Evolutionary conservation across 371 early-diverging fungal genomes (phyloP).

Genomic region (Syncephalastrum monosporum): DNA sequence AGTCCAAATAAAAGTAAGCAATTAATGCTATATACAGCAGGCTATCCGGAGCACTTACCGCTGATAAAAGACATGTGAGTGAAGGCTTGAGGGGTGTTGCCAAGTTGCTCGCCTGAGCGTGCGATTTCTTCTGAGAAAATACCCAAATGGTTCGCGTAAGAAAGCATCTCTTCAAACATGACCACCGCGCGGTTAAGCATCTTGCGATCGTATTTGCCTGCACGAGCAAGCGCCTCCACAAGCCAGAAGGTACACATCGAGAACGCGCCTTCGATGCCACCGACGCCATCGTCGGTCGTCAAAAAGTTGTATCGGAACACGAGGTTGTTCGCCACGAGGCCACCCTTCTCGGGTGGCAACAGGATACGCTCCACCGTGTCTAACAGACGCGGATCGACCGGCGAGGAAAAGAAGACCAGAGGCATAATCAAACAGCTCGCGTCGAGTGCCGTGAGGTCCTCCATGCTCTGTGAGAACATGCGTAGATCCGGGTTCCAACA

Average conservation of each 20-base stretch:
- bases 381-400: constrained; percentile 76
- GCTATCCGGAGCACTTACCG: constrained; percentile 32
- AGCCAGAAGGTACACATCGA: constrained; percentile 89
- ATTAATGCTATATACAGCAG: neutral
- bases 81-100: constrained; percentile 87
- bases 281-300: constrained; percentile 59
- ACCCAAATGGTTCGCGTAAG: constrained; percentile 72
- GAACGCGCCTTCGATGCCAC: constrained; percentile 69
- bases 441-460: constrained; percentile 63
- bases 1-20: neutral
- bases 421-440: constrained; percentile 80
- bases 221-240: constrained; percentile 79
- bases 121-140: constrained; percentile 80
- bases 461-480: constrained; percentile 70
- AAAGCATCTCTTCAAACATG: constrained; percentile 78
- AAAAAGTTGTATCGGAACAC: constrained; percentile 70
- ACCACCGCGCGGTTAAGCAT: constrained; percentile 60
- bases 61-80: constrained; percentile 79
- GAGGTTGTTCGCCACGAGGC: constrained; percentile 72
- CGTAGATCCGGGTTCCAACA: constrained; percentile 62
- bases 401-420: constrained; percentile 72
- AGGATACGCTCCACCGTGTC: constrained; percentile 67
- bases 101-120: constrained; percentile 68
- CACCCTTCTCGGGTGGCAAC: constrained; percentile 73
- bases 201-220: constrained; percentile 63